Evolutionary conservation across 2,329 filamentous ascomycete genomes (phyloP), one percentile per base, ranked within the genome.

Genomic region (Ophiocordyceps robertsii): DNA sequence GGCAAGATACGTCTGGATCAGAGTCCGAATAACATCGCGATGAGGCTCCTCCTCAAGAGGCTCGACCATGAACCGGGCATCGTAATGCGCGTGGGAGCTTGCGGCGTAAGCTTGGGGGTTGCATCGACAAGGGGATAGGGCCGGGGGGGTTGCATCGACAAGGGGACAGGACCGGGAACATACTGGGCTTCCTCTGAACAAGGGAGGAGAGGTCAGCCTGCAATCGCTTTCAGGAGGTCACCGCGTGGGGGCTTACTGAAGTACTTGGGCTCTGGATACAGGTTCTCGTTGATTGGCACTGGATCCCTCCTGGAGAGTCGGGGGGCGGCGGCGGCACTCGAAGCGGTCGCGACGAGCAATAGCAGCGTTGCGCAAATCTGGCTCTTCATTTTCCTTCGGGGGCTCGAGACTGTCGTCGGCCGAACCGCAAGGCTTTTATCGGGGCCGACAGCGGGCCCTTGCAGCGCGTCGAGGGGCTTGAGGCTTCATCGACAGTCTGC

Each of bases 1-100:
- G 36, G 72, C 66, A 39, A 90, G 67, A 57, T 88, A 90, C 27
- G 84, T 79, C 52, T 80, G 75, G 41, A 87, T 70, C 51, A 90
- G 74, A 49, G 79, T 70, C 40, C 69, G 72, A 44, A 88, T 68
- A 1, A 74, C 78, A 27, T 76, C 68, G 19, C 68, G 68, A 51
- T 81, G 73, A 42, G 78, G 71, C 29, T 72, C 68, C 50, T 83
- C 63, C 4, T 57, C 55, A 17, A 73, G 58, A n/a, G 58, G 49
- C 19, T 58, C 50, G 13, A 56, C 53, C 38, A 61, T 58, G 46
- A 68, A 73, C 13, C 64, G 59, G 4, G 41, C 40, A 41, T 66
- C 63, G 47, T 66, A 67, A 43, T 46, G 44, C 8, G 44, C 16
- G 8, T 41, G 7, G 31, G 19, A 14, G 35, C 44, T 43, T 4